Evolutionary conservation across 305 asterid genomes (phyloP).

Genomic region (Fraxinus platypoda): DNA sequence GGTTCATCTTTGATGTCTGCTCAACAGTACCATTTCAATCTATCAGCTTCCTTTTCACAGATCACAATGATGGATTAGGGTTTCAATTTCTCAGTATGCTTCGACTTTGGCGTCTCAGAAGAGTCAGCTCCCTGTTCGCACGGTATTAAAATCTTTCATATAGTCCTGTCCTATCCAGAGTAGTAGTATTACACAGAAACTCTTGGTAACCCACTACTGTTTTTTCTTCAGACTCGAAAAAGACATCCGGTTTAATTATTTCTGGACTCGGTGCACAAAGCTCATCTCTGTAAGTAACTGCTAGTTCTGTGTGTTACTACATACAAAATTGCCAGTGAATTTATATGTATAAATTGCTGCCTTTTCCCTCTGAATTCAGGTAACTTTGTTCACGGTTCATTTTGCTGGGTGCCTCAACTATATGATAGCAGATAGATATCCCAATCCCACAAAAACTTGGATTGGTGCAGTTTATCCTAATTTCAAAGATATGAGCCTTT

Average conservation of each 20-base stretch:
- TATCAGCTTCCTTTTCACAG: conserved; percentile 64
- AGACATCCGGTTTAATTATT: conserved; percentile 83
- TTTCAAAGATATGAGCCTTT: conserved; percentile 58
- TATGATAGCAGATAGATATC: conserved; percentile 72
- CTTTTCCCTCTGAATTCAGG: conserved; percentile 35
- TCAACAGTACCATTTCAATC: conserved; percentile 81
- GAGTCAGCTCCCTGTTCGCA: conserved; percentile 90
- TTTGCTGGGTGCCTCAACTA: conserved; percentile 88
- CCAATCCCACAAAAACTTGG: conserved; percentile 69
- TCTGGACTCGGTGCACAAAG: conserved; percentile 96
- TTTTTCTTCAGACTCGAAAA: conserved; percentile 68
- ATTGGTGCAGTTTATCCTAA: conserved; percentile 79
- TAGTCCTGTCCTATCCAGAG: background rate
- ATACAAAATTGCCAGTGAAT: background rate
- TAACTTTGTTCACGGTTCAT: conserved; percentile 77
- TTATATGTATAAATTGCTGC: background rate
- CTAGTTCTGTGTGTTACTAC: background rate
- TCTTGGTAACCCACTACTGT: conserved; percentile 3
- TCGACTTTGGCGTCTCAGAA: conserved; percentile 93
- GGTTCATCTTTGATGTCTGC: conserved; percentile 82
- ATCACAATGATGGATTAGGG: conserved; percentile 66
- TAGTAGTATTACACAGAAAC: background rate
- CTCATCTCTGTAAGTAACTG: conserved; percentile 61
- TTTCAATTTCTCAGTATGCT: conserved; percentile 79
- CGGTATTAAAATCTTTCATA: conserved; percentile 35